Evolutionary conservation across 2,329 filamentous ascomycete species (phyloP).

Genomic region (Fusarium guadeloupense): DNA sequence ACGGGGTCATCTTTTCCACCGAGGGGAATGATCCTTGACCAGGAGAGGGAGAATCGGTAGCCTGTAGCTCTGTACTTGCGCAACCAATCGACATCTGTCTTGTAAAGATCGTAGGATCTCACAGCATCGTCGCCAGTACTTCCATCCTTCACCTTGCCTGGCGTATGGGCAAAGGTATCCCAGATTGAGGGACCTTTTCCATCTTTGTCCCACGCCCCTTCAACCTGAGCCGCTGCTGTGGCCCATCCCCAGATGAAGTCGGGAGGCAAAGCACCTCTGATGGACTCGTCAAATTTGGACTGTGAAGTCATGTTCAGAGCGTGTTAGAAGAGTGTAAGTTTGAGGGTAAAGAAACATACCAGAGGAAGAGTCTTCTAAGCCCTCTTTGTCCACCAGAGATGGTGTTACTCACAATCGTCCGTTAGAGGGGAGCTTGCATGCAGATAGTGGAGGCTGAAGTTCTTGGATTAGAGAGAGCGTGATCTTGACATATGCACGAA

Average conservation of each 20-base stretch:
- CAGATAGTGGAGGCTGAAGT: constrained; percentile 3
- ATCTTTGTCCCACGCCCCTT: constrained; percentile 54
- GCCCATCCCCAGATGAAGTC: constrained; percentile 51
- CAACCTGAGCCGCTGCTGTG: constrained; percentile 53
- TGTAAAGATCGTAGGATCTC: constrained; percentile 53
- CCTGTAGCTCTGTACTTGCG: constrained; percentile 67
- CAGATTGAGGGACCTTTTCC: constrained; percentile 54
- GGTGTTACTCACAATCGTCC: background rate
- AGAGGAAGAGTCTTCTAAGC: background rate
- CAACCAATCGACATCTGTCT: constrained; percentile 63
- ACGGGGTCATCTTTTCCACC: constrained; percentile 70
- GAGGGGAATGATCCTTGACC: constrained; percentile 71
- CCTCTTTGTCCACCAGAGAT: background rate
- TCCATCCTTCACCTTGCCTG: constrained; percentile 51
- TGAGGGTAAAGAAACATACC: background rate
- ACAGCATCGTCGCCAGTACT: constrained; percentile 52
- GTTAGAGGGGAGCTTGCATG: constrained; percentile 11
- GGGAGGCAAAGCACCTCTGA: constrained; percentile 13
- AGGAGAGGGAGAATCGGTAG: constrained; percentile 72
- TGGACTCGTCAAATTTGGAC: constrained; percentile 11
- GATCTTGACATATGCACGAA: background rate
- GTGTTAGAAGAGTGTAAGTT: background rate
- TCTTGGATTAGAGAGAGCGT: background rate
- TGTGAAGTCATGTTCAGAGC: constrained; percentile 16
- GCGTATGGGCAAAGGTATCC: constrained; percentile 52